Evolutionary conservation across 2,329 filamentous ascomycete species (phyloP), one percentile per base, ranked within the genome.

Genomic region (Nemania sp.): DNA sequence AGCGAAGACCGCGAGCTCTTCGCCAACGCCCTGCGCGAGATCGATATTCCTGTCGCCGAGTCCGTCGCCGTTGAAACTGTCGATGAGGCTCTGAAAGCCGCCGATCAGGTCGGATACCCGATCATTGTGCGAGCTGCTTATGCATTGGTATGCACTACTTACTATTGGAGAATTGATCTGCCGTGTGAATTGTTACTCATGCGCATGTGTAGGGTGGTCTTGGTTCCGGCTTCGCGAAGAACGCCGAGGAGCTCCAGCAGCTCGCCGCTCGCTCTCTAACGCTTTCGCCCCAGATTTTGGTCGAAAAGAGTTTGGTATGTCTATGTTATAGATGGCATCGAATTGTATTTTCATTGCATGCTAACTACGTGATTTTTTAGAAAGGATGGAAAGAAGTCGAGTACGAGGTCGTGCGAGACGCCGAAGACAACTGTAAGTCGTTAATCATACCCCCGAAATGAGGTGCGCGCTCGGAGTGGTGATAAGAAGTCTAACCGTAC

Each of bases 351-450:
- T n/a, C n/a, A n/a, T n/a, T n/a, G n/a, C n/a, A 6, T 14, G 11
- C 9, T 19, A 19, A 22, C 37, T 40, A 15, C 22, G n/a, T 11
- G 12, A 23, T 6, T 24, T 24, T 24, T 3, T 14, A 40, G 65
- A 97, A 97, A 81, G 94, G 94, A 73, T 99, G 94, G 94, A 99
- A 99, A 77, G 94, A 99, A 75, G 88, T 97, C 45, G 94, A 99
- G 75, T 99, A 97, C 70, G 94, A 97, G 75, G 94, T 97, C 53
- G 94, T 97, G 59, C 90, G 94, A 66, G 94, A 99, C 73, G 93
- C 91, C 49, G 87, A 90, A 73, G 95, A 97, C 82, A 99, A 99
- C 83, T 97, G 94, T 40, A 40, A 40, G 37, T 40, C 12, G 5
- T 15, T 15, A n/a, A 15, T 14, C 8, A 7, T n/a, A 8, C 22